Conservation (phyloP, 345 rosid species). For the Balakata baccata region DNA sequence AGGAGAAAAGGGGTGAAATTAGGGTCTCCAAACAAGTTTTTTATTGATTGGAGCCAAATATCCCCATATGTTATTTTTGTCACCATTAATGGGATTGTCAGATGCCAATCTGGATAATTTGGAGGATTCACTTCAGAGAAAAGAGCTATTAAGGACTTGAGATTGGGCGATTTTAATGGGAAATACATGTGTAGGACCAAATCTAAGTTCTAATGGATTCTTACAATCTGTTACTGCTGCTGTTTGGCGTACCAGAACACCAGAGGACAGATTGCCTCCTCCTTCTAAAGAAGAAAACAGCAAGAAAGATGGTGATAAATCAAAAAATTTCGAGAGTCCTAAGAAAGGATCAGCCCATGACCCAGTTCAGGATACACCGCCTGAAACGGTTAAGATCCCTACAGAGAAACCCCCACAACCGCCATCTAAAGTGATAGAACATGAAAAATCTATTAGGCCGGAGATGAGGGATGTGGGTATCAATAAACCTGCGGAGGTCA, state of each 20-base stretch:
- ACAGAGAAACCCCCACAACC: slow-evolving; percentile 21
- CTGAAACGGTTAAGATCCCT: slow-evolving; percentile 59
- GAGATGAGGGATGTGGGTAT: slow-evolving; percentile 26
- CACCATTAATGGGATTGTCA: slow-evolving; percentile 23
- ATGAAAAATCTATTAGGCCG: slow-evolving; percentile 21
- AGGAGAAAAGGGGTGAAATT: slow-evolving; percentile 1
- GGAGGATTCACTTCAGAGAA: slow-evolving; percentile 12
- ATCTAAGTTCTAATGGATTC: slow-evolving; percentile 59
- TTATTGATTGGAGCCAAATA: slow-evolving; percentile 10
- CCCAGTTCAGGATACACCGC: slow-evolving; percentile 51
- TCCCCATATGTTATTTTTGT: background rate
- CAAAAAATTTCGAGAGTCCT: slow-evolving; percentile 23
- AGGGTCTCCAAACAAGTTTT: slow-evolving; percentile 8
- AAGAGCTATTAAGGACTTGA: slow-evolving; percentile 27
- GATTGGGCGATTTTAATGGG: slow-evolving; percentile 53
- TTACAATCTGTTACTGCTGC: slow-evolving; percentile 75
- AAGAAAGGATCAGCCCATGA: slow-evolving; percentile 19
- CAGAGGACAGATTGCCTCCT: slow-evolving; percentile 47
- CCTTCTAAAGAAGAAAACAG: slow-evolving; percentile 29
- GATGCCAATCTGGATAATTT: slow-evolving; percentile 15
- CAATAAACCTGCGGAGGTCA: slow-evolving; percentile 23
- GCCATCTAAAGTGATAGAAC: slow-evolving; percentile 22
- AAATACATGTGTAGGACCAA: slow-evolving; percentile 89
- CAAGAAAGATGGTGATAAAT: slow-evolving; percentile 31
- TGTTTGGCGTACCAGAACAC: slow-evolving; percentile 62